These are phyloP conservation scores for Colletotrichum caudatum DNA, from an alignment of 2,329 filamentous ascomycete genomes.

Conservation along the genomic window DNA sequence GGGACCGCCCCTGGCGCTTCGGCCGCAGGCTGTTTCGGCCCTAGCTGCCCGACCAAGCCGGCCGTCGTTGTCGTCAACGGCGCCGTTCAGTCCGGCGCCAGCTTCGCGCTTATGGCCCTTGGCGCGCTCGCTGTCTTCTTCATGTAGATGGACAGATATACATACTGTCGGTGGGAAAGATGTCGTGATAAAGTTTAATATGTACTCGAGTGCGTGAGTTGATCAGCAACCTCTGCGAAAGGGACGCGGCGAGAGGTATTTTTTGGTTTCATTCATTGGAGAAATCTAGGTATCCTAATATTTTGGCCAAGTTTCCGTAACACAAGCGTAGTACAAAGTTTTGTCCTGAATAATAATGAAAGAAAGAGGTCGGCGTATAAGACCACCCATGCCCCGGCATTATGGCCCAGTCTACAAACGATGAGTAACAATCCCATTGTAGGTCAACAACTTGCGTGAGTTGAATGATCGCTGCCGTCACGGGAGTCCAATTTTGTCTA, in stretches of 20 bases:
- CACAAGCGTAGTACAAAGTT: too few relatives aligned
- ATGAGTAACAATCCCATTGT: not conserved
- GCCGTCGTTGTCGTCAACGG: constrained; percentile 26
- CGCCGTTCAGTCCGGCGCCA: constrained; percentile 32
- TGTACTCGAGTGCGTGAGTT: not conserved
- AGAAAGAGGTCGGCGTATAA: too few relatives aligned
- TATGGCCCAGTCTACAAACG: not conserved
- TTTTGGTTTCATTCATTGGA: not conserved
- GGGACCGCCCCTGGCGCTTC: constrained; percentile 33
- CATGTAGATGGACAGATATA: not conserved
- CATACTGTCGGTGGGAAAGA: not conserved
- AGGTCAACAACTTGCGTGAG: not conserved
- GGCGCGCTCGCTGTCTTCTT: constrained; percentile 24
- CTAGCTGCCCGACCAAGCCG: constrained; percentile 27
- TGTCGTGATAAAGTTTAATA: not conserved
- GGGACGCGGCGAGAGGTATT: too few relatives aligned
- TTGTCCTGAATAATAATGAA: not conserved
- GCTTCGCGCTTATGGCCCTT: constrained; percentile 35
- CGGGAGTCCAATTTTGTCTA: constrained; percentile 15
- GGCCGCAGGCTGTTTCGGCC: constrained; percentile 15
- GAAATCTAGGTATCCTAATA: not conserved
- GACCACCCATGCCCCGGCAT: not conserved
- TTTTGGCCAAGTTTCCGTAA: too few relatives aligned
- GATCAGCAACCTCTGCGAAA: not conserved
- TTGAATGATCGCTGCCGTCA: not conserved